Conservation (phyloP, 257 asterid genomes). For the Solanum gracilifrons region DNA sequence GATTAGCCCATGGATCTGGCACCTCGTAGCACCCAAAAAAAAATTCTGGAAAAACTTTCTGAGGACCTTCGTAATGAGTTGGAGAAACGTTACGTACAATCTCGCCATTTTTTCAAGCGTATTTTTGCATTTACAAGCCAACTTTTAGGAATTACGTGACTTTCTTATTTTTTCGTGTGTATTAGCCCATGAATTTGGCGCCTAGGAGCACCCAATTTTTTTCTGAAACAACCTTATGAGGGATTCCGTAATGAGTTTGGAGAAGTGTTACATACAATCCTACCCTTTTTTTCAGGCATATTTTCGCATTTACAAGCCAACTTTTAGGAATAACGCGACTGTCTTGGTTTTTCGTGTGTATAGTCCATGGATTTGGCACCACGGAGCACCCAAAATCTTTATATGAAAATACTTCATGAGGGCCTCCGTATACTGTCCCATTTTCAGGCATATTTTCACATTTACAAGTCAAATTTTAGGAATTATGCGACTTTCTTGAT, state of each 20-base stretch:
- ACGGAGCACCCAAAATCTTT: too few relatives aligned
- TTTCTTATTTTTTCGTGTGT: rapidly evolving
- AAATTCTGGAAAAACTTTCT: too few relatives aligned
- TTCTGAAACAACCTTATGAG: neutral
- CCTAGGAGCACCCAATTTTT: too few relatives aligned
- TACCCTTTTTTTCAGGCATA: neutral
- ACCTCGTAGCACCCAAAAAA: too few relatives aligned
- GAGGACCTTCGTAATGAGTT: neutral
- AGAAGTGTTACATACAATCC: neutral
- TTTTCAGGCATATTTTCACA: neutral
- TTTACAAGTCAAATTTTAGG: neutral
- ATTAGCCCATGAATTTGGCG: too few relatives aligned
- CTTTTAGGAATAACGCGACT: too few relatives aligned
- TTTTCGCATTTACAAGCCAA: neutral
- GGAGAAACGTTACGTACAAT: neutral
- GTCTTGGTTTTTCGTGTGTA: too few relatives aligned
- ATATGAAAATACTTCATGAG: too few relatives aligned
- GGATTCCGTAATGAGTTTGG: neutral
- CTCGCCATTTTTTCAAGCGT: neutral
- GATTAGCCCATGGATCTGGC: neutral
- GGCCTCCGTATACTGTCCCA: too few relatives aligned
- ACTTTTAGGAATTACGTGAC: neutral
- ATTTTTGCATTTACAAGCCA: neutral
- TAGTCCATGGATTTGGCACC: too few relatives aligned
- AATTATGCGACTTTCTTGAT: too few relatives aligned